Evolutionary conservation across 306 rosid genomes (phyloP).

Genomic region (Crotalaria pallida): DNA sequence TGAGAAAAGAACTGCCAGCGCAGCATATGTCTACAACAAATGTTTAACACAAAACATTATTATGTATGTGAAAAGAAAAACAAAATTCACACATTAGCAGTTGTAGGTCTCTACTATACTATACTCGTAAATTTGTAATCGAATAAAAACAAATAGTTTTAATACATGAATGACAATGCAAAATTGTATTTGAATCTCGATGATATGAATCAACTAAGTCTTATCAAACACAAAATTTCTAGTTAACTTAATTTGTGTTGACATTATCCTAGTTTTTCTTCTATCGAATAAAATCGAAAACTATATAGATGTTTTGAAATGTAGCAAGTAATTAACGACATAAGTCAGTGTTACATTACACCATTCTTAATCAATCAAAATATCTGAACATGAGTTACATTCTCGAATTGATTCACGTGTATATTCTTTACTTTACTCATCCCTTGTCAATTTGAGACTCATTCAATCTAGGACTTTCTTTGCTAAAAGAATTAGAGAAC

Average conservation of each 20-base stretch:
- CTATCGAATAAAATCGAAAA: neutral
- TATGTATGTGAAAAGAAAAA: neutral
- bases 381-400: too few relatives aligned
- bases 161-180: neutral
- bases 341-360: too few relatives aligned
- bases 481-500: too few relatives aligned
- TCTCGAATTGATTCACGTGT: too few relatives aligned
- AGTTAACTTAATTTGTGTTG: neutral
- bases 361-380: too few relatives aligned
- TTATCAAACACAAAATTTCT: too few relatives aligned
- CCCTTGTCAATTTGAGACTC: too few relatives aligned
- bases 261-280: neutral
- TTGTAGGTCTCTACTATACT: neutral
- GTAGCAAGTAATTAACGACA: neutral
- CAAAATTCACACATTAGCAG: neutral
- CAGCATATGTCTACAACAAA: slow-evolving; percentile 25
- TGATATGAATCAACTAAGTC: too few relatives aligned
- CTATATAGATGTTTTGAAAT: neutral
- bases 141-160: neutral
- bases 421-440: too few relatives aligned
- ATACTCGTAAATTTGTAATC: neutral
- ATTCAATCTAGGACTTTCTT: too few relatives aligned
- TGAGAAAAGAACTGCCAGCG: neutral
- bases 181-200: too few relatives aligned
- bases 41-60: neutral